Evolutionary conservation across 73 alveolate species (phyloP), one percentile per base, ranked within the genome.

Genomic region (Symbiodinium pilosum): DNA sequence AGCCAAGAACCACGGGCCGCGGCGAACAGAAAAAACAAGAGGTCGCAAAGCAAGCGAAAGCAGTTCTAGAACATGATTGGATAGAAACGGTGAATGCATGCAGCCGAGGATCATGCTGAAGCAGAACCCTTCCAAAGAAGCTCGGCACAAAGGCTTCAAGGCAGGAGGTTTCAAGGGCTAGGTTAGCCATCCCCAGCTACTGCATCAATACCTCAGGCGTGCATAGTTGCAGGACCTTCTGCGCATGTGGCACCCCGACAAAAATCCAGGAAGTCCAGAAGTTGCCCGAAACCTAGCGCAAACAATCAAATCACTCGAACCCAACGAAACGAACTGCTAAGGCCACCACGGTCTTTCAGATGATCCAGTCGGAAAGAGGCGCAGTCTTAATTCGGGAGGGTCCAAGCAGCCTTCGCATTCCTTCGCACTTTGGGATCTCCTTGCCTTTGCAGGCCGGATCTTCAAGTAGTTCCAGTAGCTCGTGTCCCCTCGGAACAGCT

Each of bases 231-330:
- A 91, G 97, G 97, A 91, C 47, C 88, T 91, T 2, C 88, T 91
- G 1, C 97, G 97, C 1, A 59, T 91, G 84, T 91, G 97, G 97
- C 97, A 91, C 81, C 97, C 97, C 8, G 97, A 91, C 97, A 91
- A 91, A 18, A 91, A 91, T 42, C 97, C 97, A 4, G 97, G 81
- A 16, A 91, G 97, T 32, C 47, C 75, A 21, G 97, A 91, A 77
- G 81, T 91, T 3, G 97, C 81, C 34, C 56, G 56, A 68, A 30
- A 77, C 88, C 39, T 36, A 9, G 6, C 14, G 59, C 6, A n/a
- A n/a, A n/a, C n/a, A n/a, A n/a, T n/a, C n/a, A n/a, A n/a, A n/a
- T n/a, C n/a, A n/a, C n/a, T n/a, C n/a, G n/a, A n/a, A n/a, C n/a
- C n/a, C n/a, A n/a, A n/a, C n/a, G n/a, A n/a, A n/a, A n/a, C n/a